A percentile compares a stretch with the other conserved stretches of the same genome.
Conservation (phyloP, 2,329 filamentous ascomycete species). For the Ophiocordyceps australis region DNA sequence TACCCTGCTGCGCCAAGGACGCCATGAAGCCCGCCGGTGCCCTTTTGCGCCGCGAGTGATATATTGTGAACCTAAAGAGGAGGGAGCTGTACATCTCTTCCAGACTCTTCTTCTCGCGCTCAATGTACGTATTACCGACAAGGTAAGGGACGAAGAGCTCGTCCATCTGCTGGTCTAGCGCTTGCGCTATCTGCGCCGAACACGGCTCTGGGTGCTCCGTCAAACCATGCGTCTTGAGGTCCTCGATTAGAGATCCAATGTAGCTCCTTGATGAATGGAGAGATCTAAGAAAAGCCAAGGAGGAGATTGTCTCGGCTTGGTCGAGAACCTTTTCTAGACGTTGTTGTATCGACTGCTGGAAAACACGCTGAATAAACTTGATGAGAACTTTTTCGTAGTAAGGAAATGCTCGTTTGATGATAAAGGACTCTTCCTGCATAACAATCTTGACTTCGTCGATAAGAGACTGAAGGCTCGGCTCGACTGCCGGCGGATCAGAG, state of each 20-base stretch:
- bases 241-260: constrained; percentile 74
- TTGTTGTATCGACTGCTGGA: constrained; percentile 96
- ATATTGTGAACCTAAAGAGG: constrained; percentile 93
- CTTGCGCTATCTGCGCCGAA: constrained; percentile 69
- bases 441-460: constrained; percentile 90
- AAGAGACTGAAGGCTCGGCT: constrained; percentile 79
- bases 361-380: constrained; percentile 88
- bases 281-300: constrained; percentile 76
- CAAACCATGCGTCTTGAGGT: constrained; percentile 82
- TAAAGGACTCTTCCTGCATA: constrained; percentile 91
- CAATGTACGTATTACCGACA: constrained; percentile 51
- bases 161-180: constrained; percentile 54
- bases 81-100: constrained; percentile 80
- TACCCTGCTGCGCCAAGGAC: constrained; percentile 75
- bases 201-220: constrained; percentile 90
- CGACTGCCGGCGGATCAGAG: constrained; percentile 75
- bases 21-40: constrained; percentile 83
- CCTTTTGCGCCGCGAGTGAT: constrained; percentile 77
- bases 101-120: constrained; percentile 48
- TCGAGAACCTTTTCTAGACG: constrained; percentile 88
- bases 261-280: constrained; percentile 83
- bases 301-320: constrained; percentile 83
- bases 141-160: constrained; percentile 60
- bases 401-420: constrained; percentile 91
- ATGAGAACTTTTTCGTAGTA: constrained; percentile 88